Base-by-base conservation (phyloP, 2,329 filamentous ascomycete genomes). In the Xylaria digitata region DNA sequence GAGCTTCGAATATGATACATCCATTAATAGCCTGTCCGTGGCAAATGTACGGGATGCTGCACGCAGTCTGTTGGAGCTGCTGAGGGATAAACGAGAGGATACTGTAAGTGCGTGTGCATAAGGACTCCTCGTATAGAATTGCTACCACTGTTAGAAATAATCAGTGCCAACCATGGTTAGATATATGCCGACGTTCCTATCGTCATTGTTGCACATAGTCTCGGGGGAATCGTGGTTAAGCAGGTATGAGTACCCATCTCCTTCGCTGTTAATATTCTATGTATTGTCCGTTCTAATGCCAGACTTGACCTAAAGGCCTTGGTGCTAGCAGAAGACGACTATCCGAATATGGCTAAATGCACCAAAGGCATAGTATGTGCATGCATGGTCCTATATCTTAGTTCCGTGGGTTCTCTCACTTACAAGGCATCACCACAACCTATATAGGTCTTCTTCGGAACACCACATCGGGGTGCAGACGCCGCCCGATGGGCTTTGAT, bases 351-450 rank as follows among this genome's bases (percentile, higher is more conserved):
- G 17, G 15, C 58, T 19, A n/a, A 40, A 2, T 5, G 21, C 37
- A 54, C 37, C 7, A 61, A 54, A 61, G 58, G 58, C 37, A 54
- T 61, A 48, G 58, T 61, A 54, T n/a, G 58, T 37, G 15, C 58
- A 34, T 23, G 6, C 4, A 61, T 2, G 23, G 17, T 45, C 23
- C 19, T 21, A 43, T 53, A 46, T 11, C 1, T 0, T 23, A 23
- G 17, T 37, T 37, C 34, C 8, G 6, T 37, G 34, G 34, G 34
- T 8, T 53, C 34, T 46, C 6, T 23, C 48, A 11, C 32, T 26
- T 30, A 46, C 26, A 8, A 46, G 6, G 21, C 17, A 11, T n/a
- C 2, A 6, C n/a, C 9, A 8, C 7, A 17, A 21, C 9, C 1
- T 17, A 15, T 8, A 15, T 48, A 61, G 58, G 58, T 61, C 26